A percentile compares a stretch with the other conserved stretches of the same genome.
Evolutionary conservation across 2,329 filamentous ascomycete species (phyloP).

Genomic region (Dryadomyces sulphureus): DNA sequence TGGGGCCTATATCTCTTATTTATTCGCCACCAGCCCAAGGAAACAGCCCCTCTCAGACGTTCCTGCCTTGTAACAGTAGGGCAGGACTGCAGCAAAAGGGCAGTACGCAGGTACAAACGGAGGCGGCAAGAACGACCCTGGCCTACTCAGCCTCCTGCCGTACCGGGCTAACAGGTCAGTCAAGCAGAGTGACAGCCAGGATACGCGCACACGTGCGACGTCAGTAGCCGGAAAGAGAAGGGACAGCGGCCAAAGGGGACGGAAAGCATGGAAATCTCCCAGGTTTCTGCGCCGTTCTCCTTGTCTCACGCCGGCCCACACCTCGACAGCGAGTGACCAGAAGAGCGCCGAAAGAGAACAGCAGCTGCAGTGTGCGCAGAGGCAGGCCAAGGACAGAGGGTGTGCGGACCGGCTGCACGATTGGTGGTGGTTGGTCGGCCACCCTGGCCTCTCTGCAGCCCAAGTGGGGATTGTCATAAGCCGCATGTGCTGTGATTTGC

Average conservation of each 20-base stretch:
- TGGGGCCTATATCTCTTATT: slow-evolving; percentile 6
- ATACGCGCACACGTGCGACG: background rate
- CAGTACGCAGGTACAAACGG: background rate
- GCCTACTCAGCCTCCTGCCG: too few relatives aligned
- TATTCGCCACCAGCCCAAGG: background rate
- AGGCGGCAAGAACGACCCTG: background rate
- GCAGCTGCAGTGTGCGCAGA: background rate
- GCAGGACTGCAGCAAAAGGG: background rate
- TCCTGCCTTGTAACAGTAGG: background rate
- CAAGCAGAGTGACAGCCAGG: background rate
- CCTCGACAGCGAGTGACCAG: background rate
- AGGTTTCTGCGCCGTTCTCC: background rate
- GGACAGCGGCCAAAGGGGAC: background rate
- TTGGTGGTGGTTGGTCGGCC: slow-evolving; percentile 3
- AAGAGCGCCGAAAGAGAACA: background rate
- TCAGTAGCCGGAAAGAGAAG: background rate
- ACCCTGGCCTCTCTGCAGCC: slow-evolving; percentile 4
- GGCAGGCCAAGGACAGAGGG: background rate
- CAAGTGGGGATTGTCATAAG: slow-evolving; percentile 9
- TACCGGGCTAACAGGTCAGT: background rate
- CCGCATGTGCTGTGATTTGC: slow-evolving; percentile 1
- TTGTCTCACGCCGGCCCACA: background rate
- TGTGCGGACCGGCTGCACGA: slow-evolving; percentile 2
- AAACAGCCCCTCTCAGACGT: background rate
- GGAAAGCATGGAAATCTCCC: background rate